phyloP scores from a whole-genome alignment of 805 yeast genomes.

The Wickerhamiella azyma region DNA sequence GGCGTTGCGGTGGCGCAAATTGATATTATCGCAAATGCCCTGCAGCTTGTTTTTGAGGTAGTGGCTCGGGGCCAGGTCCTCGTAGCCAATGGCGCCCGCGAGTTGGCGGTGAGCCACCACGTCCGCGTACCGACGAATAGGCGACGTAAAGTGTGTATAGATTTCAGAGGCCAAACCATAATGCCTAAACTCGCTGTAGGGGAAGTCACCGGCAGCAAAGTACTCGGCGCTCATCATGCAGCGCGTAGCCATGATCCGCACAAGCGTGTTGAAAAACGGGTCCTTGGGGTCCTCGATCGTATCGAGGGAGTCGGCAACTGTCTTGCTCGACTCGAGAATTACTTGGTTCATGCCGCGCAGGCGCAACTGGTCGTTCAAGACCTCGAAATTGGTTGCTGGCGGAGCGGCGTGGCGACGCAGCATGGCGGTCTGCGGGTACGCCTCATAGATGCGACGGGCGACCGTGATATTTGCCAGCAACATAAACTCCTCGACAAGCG shows the following conservation, averaged over 20 bases:
- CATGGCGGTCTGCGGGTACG: slow-evolving; percentile 97
- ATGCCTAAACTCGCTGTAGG: slow-evolving; percentile 86
- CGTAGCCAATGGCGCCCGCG: slow-evolving; percentile 97
- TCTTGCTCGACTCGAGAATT: slow-evolving; percentile 72
- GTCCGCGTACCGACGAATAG: slow-evolving; percentile 96
- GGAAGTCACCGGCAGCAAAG: slow-evolving; percentile 78
- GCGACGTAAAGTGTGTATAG: slow-evolving; percentile 96
- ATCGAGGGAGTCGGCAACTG: slow-evolving; percentile 87
- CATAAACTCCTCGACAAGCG: slow-evolving; percentile 97
- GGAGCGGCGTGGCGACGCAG: slow-evolving; percentile 97
- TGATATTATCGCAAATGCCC: slow-evolving; percentile 72
- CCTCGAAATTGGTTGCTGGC: slow-evolving; percentile 84
- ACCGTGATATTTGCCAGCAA: slow-evolving; percentile 92
- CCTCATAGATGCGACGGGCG: slow-evolving; percentile 80
- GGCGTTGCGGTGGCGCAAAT: slow-evolving; percentile 90
- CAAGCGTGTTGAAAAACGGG: slow-evolving; percentile 80
- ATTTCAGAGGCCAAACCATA: slow-evolving; percentile 96
- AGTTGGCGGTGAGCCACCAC: slow-evolving; percentile 93
- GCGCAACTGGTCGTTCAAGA: slow-evolving; percentile 74
- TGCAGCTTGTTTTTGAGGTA: slow-evolving; percentile 88
- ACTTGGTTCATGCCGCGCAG: slow-evolving; percentile 64
- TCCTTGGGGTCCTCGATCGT: slow-evolving; percentile 71
- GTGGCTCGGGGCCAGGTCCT: slow-evolving; percentile 63
- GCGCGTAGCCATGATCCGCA: slow-evolving; percentile 93
- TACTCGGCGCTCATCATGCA: slow-evolving; percentile 99